These are phyloP conservation scores for Lantana camara DNA, from an alignment of 257 asterid genomes.

Conservation along the genomic window DNA sequence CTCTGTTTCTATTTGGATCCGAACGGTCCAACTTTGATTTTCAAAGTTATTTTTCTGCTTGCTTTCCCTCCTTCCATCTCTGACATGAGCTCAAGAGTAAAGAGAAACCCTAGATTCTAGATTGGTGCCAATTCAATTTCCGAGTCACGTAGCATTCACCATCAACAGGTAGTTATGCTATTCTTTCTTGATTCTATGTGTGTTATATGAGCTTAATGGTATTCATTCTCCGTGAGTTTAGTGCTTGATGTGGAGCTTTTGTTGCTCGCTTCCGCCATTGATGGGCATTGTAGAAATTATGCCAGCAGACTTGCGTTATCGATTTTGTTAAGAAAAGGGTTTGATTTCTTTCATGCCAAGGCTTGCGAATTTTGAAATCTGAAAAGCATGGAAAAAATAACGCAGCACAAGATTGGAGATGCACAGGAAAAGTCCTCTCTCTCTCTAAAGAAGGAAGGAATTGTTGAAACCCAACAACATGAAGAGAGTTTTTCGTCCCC, in stretches of 20 bases:
- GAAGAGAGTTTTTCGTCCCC: constrained; percentile 48
- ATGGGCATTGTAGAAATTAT: not conserved
- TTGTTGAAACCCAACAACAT: constrained; percentile 22
- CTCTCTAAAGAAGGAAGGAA: constrained; percentile 26
- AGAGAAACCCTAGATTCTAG: constrained; percentile 33
- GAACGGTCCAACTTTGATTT: no score
- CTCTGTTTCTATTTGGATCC: no score
- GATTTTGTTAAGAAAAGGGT: not conserved
- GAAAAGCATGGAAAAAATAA: constrained; percentile 41
- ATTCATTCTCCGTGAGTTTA: not conserved
- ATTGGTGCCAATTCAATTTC: constrained; percentile 22
- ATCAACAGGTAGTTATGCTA: not conserved
- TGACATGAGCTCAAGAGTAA: not conserved
- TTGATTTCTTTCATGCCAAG: constrained; percentile 19
- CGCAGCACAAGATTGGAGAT: constrained; percentile 15
- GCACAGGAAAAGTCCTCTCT: constrained; percentile 18
- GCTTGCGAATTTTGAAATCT: not conserved
- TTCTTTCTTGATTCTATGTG: not conserved
- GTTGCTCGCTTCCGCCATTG: not conserved
- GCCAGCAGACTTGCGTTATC: not conserved
- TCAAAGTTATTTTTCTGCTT: no score
- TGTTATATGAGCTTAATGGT: no score
- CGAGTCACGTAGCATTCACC: constrained; percentile 1
- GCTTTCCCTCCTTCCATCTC: constrained; percentile 31
- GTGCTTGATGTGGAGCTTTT: not conserved